A percentile compares a stretch with the other conserved stretches of the same genome.
phyloP scores from a whole-genome alignment of 768 basidiomycete species.

The Pholiota microspora region DNA sequence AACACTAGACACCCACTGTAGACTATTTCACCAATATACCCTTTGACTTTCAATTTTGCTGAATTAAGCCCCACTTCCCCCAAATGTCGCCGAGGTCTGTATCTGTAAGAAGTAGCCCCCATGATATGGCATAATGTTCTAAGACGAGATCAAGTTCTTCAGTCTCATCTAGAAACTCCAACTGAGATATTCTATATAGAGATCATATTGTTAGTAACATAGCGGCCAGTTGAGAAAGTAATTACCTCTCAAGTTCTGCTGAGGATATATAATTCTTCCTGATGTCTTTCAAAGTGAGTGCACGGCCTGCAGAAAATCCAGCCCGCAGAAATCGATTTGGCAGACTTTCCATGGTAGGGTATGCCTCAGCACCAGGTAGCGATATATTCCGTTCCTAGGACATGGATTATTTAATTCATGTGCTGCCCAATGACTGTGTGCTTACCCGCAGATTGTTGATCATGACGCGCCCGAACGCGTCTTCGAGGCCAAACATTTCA shows the following conservation, averaged over 20 bases:
- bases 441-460: constrained; percentile 77
- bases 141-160: constrained; percentile 93
- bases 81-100: constrained; percentile 21
- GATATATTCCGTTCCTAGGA: constrained; percentile 66
- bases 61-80: constrained; percentile 34
- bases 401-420: too few relatives aligned
- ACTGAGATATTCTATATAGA: constrained; percentile 57
- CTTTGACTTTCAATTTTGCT: neutral
- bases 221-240: neutral
- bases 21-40: neutral
- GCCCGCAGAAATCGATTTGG: constrained; percentile 54
- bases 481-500: constrained; percentile 90
- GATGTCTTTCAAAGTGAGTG: constrained; percentile 70
- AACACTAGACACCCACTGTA: neutral
- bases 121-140: constrained; percentile 86
- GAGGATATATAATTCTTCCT: constrained; percentile 44
- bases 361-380: constrained; percentile 71
- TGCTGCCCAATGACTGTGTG: too few relatives aligned
- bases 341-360: constrained; percentile 54
- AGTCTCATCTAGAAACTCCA: constrained; percentile 91
- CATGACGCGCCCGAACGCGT: constrained; percentile 94
- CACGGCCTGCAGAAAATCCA: constrained; percentile 54
- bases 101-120: constrained; percentile 43
- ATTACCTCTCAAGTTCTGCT: constrained; percentile 60
- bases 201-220: constrained; percentile 1